phyloP scores from a whole-genome alignment of 2,329 filamentous ascomycete species.

The Macrophomina tecta region DNA sequence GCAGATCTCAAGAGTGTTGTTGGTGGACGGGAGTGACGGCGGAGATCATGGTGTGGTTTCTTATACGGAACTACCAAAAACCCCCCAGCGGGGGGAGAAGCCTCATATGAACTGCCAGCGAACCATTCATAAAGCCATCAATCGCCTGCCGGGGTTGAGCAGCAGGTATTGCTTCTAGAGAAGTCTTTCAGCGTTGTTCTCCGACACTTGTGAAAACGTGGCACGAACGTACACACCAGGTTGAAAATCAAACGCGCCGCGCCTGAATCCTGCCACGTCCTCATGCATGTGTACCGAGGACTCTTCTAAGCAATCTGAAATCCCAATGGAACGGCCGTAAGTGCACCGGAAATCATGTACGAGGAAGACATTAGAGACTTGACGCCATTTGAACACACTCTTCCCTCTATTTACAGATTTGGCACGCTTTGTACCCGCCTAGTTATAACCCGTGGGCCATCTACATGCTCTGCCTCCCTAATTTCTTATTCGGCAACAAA shows the following conservation, averaged over 20 bases:
- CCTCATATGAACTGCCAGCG: no score
- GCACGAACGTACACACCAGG: not conserved
- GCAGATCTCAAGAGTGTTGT: no score
- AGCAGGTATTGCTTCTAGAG: no score
- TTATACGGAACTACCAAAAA: no score
- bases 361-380: not conserved
- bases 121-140: no score
- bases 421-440: no score
- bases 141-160: no score
- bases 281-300: no score
- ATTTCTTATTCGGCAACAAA: slow-evolving; percentile 51
- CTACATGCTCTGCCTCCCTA: slow-evolving; percentile 41
- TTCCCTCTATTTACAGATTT: not conserved
- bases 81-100: no score
- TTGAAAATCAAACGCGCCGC: not conserved
- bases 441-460: not conserved
- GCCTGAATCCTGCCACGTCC: not conserved
- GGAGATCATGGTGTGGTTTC: no score
- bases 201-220: not conserved
- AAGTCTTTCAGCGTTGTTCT: not conserved
- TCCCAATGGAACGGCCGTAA: not conserved
- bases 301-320: not conserved
- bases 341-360: not conserved
- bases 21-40: no score
- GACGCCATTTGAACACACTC: not conserved